Base-by-base conservation (phyloP, 2,329 filamentous ascomycete genomes). In the Beauveria sp. region DNA sequence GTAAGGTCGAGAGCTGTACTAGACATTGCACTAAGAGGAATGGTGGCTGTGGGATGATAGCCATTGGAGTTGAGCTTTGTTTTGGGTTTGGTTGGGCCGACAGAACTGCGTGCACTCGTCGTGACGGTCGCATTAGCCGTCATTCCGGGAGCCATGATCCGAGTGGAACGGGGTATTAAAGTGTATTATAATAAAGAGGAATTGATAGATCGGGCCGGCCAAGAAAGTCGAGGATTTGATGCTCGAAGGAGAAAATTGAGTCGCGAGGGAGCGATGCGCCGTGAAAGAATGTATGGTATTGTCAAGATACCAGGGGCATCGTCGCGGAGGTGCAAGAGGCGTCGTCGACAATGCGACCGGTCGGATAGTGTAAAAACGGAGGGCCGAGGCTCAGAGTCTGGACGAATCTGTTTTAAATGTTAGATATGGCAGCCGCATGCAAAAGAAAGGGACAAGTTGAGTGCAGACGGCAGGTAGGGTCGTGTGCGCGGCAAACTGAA, bases 1-100 rank as follows among this genome's bases (percentile, higher is more conserved):
- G 85, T 86, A 67, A 97, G 78, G 69, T 97, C 92, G 63, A 99
- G 79, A 52, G 91, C 85, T 62, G 77, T 64, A 66, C 81, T 85
- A 46, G 74, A 75, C 76, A 86, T 77, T 37, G 81, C 79, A 67
- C 83, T 85, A 44, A 86, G 75, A 14, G 81, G 79, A 46, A 75
- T 72, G 55, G 79, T 79, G 3, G 79, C 72, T 40, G 76, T 67
- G 10, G 80, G 77, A 64, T 82, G 79, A 61, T 80, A 79, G 64
- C 79, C 79, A 67, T 84, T 83, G 54, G 80, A 76, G 68, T 80
- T 80, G 67, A 81, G 73, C 64, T 79, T 80, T n/a, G 75, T 70
- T 66, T 82, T 84, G n/a, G 79, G 68, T 64, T 82, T 82, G 55
- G 76, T 72, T 59, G 60, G 60, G 47, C 53, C 60, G 37, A 53